phyloP scores from a whole-genome alignment of 495 filamentous ascomycete species.

The Hypoxylon trugodes region DNA sequence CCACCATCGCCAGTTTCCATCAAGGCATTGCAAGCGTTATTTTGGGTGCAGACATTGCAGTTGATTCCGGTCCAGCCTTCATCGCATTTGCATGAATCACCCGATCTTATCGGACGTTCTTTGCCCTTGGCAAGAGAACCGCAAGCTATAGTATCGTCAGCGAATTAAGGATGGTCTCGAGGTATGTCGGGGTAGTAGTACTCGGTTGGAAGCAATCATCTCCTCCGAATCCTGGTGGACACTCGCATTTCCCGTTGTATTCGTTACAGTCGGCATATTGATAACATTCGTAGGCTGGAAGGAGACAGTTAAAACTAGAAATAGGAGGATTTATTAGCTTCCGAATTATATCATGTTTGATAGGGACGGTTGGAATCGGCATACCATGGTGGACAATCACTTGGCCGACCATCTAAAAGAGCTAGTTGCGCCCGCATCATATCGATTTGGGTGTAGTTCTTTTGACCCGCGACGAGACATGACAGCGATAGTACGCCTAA shows the following conservation, averaged over 20 bases:
- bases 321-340: conserved; percentile 24
- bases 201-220: conserved; percentile 87
- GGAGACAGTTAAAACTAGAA: conserved; percentile 97
- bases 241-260: conserved; percentile 89
- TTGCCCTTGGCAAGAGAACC: conserved; percentile 83
- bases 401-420: conserved; percentile 62
- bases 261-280: conserved; percentile 88
- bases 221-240: conserved; percentile 90
- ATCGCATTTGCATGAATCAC: conserved; percentile 80
- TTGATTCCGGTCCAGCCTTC: conserved; percentile 99
- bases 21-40: conserved; percentile 83
- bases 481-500: conserved; percentile 53
- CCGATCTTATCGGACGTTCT: conserved; percentile 74
- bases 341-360: background rate
- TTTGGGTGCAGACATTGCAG: conserved; percentile 91
- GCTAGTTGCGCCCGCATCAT: conserved; percentile 61
- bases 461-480: conserved; percentile 50
- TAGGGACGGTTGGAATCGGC: background rate
- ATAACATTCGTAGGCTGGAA: conserved; percentile 87
- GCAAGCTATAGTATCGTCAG: conserved; percentile 65
- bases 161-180: background rate
- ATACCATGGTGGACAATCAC: conserved; percentile 72
- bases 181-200: conserved; percentile 45
- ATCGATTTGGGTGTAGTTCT: conserved; percentile 57
- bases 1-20: conserved; percentile 81